These are phyloP conservation scores for Apiosordaria backusii DNA, from an alignment of 495 filamentous ascomycete species.

Conservation along the genomic window DNA sequence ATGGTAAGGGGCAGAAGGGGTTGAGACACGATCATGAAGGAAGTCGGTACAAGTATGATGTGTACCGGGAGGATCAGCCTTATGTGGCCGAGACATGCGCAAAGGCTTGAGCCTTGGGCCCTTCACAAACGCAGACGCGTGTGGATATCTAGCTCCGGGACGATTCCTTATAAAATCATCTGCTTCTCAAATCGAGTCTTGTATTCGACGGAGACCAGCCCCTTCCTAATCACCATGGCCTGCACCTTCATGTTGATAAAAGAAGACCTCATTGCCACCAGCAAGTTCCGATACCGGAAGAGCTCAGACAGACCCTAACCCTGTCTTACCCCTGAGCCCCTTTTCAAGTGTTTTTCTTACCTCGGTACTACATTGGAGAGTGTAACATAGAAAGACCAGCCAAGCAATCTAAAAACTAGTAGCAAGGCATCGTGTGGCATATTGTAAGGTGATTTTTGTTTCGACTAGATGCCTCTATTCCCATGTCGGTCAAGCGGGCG, in stretches of 20 bases:
- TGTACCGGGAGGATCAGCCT: conserved; percentile 50
- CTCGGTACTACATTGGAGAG: background rate
- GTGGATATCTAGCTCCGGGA: too few species aligned
- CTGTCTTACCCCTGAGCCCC: background rate
- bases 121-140: too few species aligned
- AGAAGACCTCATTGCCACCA: background rate
- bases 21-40: conserved; percentile 53
- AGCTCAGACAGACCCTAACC: background rate
- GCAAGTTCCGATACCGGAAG: background rate
- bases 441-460: background rate
- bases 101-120: background rate
- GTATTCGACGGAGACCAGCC: too few species aligned
- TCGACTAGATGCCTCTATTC: background rate
- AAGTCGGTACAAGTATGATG: conserved; percentile 55
- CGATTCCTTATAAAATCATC: too few species aligned
- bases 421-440: background rate
- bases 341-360: background rate
- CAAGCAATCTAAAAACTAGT: background rate
- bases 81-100: conserved; percentile 17
- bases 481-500: background rate
- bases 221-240: background rate
- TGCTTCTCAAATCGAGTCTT: background rate
- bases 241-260: background rate
- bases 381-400: background rate
- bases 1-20: conserved; percentile 54